Base-by-base conservation (phyloP, 2,329 filamentous ascomycete species). In the Venturia carpophila region DNA sequence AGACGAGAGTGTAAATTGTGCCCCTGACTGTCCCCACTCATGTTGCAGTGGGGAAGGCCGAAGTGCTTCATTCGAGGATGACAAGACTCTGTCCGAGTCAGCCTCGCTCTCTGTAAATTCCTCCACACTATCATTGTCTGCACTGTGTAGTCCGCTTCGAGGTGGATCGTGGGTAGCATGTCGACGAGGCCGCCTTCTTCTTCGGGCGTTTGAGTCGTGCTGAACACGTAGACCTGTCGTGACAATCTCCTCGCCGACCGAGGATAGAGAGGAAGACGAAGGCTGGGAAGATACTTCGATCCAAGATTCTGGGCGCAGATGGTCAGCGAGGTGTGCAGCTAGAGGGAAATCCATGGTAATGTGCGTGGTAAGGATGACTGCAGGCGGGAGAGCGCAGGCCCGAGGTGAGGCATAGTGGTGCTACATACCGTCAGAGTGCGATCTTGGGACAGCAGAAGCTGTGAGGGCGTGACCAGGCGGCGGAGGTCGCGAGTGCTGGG, bases 51-150 rank as follows among this genome's bases (percentile, higher is more conserved):
- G 74, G 2, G 73, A 74, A 11, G 71, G 72, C n/a, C 70, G 70
- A 15, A 64, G 70, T 63, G 73, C 71, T 72, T 87, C 85, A 68
- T 84, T 86, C 4, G 85, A 87, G 66, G 84, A 86, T 66, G 82
- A 84, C 78, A 87, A 79, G 62, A 86, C 79, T 65, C 83, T 84
- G 71, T 96, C 92, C 52, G 92, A 91, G 68, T 96, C 92, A 75
- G 84, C 96, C 75, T 96, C 92, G 68, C 89, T 95, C 79, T 96
- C 92, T 42, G 96, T 91, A 71, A 95, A 96, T 77, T 96, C 92
- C 70, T 96, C 92, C 74, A 96, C 91, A 71, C 92, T 96, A 30
- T 58, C 52, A 15, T 58, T 58, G 27, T 58, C 52, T 37, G 13
- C 19, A 55, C 49, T 55, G 4, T 55, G 49, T 30, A 24, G 24